A percentile compares a stretch with the other conserved stretches of the same genome.
phyloP scores from a whole-genome alignment of 2,329 filamentous ascomycete species.

The Apiospora malaysiana region DNA sequence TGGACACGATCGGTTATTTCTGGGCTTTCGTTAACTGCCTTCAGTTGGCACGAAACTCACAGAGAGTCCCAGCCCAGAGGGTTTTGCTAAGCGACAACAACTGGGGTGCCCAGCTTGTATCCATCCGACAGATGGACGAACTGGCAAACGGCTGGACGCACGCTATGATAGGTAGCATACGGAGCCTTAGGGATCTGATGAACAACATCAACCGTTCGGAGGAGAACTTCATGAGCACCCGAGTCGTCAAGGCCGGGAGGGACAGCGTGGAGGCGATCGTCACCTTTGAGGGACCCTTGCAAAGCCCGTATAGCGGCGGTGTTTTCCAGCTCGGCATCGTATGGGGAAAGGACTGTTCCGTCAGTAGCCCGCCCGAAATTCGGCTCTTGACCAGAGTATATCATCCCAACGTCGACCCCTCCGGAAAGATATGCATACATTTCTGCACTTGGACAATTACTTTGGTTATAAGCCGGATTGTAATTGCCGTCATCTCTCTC shows the following conservation, averaged over 20 bases:
- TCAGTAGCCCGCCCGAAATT: not conserved
- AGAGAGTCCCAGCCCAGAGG: not conserved
- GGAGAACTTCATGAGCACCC: not conserved
- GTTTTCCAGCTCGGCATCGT: not conserved
- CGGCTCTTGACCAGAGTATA: not conserved
- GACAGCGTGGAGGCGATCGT: not conserved
- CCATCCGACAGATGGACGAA: not conserved
- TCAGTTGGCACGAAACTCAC: not conserved
- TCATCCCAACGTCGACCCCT: not conserved
- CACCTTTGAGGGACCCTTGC: not conserved
- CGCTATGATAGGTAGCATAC: not conserved
- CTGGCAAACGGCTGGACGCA: not conserved
- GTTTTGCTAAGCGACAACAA: not conserved
- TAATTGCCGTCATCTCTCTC: not conserved
- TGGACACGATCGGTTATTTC: not conserved
- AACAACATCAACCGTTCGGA: not conserved
- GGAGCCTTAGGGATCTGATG: not conserved
- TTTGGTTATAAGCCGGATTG: rapidly evolving
- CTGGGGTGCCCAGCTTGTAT: not conserved
- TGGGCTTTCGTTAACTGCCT: not conserved
- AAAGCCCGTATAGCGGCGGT: not conserved
- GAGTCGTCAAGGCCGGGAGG: not conserved
- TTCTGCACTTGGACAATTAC: not conserved
- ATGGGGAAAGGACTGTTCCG: not conserved
- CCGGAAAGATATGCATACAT: not conserved